Conservation (phyloP, 2,329 filamentous ascomycete species). For the Thielaviopsis ethacetica region DNA sequence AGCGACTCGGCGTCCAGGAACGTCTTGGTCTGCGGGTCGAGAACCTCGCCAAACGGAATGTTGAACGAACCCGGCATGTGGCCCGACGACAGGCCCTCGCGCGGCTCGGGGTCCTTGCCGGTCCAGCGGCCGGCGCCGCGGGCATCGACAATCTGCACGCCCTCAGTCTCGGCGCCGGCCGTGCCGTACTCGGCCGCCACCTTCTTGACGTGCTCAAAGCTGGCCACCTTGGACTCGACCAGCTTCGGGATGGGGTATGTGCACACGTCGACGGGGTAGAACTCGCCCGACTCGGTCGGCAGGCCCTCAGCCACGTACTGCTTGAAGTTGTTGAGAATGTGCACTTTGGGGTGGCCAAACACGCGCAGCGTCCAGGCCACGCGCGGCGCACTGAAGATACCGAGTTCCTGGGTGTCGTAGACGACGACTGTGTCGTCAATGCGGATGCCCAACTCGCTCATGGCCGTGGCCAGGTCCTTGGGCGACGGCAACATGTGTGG, state of each 20-base stretch:
- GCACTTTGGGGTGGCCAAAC: slow-evolving; percentile 79
- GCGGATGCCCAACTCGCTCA: slow-evolving; percentile 76
- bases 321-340: slow-evolving; percentile 89
- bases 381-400: slow-evolving; percentile 84
- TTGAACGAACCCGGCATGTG: slow-evolving; percentile 83
- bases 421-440: slow-evolving; percentile 83
- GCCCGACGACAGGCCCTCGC: slow-evolving; percentile 70
- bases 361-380: slow-evolving; percentile 86
- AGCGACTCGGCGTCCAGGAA: slow-evolving; percentile 59
- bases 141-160: slow-evolving; percentile 79
- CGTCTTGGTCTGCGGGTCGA: slow-evolving; percentile 71
- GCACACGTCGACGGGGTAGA: slow-evolving; percentile 50
- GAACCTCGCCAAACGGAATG: slow-evolving; percentile 60
- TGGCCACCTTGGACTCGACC: slow-evolving; percentile 48
- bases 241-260: slow-evolving; percentile 48
- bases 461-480: slow-evolving; percentile 67
- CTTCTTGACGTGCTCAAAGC: slow-evolving; percentile 69
- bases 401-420: slow-evolving; percentile 80
- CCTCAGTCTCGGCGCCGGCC: slow-evolving; percentile 65
- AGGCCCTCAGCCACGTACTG: slow-evolving; percentile 77
- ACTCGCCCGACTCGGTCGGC: slow-evolving; percentile 64
- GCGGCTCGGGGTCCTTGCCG: slow-evolving; percentile 71
- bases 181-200: slow-evolving; percentile 63
- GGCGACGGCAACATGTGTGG: slow-evolving; percentile 89
- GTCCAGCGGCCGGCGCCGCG: slow-evolving; percentile 64